Evolutionary conservation across 2,329 filamentous ascomycete genomes (phyloP).

Genomic region (Diaporthe longicolla): DNA sequence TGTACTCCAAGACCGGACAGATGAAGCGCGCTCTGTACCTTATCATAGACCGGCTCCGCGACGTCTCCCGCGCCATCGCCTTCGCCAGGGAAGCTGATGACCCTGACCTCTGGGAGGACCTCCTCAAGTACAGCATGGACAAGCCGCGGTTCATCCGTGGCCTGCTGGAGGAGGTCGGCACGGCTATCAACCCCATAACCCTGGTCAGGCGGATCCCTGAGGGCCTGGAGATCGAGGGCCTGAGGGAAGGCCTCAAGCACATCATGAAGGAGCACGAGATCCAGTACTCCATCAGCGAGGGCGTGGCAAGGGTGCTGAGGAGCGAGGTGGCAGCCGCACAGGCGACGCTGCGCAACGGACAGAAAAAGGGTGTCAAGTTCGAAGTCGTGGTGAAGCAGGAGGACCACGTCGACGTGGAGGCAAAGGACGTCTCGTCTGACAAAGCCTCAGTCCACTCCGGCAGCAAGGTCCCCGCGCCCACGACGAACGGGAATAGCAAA

Average conservation of each 20-base stretch:
- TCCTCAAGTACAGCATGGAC: slow-evolving; percentile 97
- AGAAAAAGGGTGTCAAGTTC: slow-evolving; percentile 90
- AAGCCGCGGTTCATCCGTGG: slow-evolving; percentile 95
- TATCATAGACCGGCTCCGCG: slow-evolving; percentile 92
- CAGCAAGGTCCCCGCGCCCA: slow-evolving; percentile 41
- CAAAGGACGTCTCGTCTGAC: slow-evolving; percentile 55
- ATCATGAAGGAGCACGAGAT: slow-evolving; percentile 98
- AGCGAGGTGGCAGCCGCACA: slow-evolving; percentile 91
- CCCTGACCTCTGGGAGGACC: slow-evolving; percentile 92
- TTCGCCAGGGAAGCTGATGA: slow-evolving; percentile 97
- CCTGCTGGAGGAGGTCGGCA: slow-evolving; percentile 93
- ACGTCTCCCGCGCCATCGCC: slow-evolving; percentile 92
- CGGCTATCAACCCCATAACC: slow-evolving; percentile 91
- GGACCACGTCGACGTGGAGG: slow-evolving; percentile 60
- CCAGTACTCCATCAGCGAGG: slow-evolving; percentile 91
- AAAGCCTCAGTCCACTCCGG: slow-evolving; percentile 37
- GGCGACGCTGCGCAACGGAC: slow-evolving; percentile 82
- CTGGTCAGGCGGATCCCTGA: slow-evolving; percentile 92
- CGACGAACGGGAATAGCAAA: slow-evolving; percentile 40
- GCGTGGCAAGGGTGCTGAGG: slow-evolving; percentile 86
- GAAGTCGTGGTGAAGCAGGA: slow-evolving; percentile 71
- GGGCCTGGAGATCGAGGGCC: slow-evolving; percentile 90
- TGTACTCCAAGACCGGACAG: slow-evolving; percentile 95
- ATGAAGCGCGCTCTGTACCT: slow-evolving; percentile 92
- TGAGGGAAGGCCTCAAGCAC: slow-evolving; percentile 88